phyloP scores from a whole-genome alignment of 2,329 filamentous ascomycete genomes.

The Pseudomassariella vexata region DNA sequence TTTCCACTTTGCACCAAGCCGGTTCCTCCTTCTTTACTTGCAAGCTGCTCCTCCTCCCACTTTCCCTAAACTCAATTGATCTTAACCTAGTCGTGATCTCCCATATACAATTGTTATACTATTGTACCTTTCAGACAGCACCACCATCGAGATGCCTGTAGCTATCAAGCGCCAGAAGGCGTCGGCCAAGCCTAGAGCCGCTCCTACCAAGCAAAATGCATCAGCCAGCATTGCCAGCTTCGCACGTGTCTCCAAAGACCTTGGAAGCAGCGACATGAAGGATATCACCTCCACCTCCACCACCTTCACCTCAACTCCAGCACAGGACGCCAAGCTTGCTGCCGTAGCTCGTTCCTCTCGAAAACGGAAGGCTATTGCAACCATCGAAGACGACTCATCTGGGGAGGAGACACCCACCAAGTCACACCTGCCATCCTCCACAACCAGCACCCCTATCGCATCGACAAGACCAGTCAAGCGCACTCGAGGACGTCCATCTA shows the following conservation, averaged over 20 bases:
- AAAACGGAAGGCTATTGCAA: slow-evolving; percentile 25
- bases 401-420: slow-evolving; percentile 21
- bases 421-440: slow-evolving; percentile 8
- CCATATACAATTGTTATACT: slow-evolving; percentile 1
- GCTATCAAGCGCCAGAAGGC: slow-evolving; percentile 21
- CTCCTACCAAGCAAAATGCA: slow-evolving; percentile 18
- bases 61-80: neutral
- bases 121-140: neutral
- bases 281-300: slow-evolving; percentile 16
- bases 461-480: slow-evolving; percentile 15
- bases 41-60: slow-evolving; percentile 2
- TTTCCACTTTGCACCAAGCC: neutral
- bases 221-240: slow-evolving; percentile 36
- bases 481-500: slow-evolving; percentile 20
- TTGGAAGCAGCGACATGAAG: slow-evolving; percentile 26
- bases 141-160: slow-evolving; percentile 22
- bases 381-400: slow-evolving; percentile 23
- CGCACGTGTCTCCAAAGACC: slow-evolving; percentile 40
- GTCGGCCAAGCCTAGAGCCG: slow-evolving; percentile 14
- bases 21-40: neutral
- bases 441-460: slow-evolving; percentile 5
- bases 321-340: slow-evolving; percentile 34
- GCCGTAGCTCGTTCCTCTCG: slow-evolving; percentile 27
- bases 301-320: slow-evolving; percentile 17
- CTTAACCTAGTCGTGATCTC: neutral